Evolutionary conservation across 306 rosid species (phyloP).

Genomic region (Rubus idaeus): DNA sequence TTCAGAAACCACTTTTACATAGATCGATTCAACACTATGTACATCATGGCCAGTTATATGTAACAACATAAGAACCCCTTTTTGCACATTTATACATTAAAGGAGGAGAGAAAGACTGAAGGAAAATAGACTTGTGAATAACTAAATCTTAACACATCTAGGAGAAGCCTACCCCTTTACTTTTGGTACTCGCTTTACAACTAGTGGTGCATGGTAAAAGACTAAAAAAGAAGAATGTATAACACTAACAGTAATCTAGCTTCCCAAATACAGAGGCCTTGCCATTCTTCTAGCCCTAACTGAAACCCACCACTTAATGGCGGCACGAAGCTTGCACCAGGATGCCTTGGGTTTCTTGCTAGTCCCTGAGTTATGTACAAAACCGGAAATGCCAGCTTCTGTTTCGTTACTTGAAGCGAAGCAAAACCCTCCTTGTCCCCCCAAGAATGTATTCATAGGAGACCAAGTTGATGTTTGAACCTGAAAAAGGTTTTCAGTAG

Average conservation of each 20-base stretch:
- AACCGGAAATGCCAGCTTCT: conserved; percentile 20
- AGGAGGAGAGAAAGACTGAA: not conserved
- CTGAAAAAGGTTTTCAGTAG: conserved; percentile 22
- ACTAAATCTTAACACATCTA: conserved; percentile 4
- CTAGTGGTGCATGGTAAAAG: conserved; percentile 6
- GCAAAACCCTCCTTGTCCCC: conserved; percentile 24
- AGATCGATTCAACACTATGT: not conserved
- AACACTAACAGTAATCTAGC: conserved; percentile 17
- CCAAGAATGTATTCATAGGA: conserved; percentile 29
- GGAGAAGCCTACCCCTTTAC: not conserved
- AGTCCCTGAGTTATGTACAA: conserved; percentile 21
- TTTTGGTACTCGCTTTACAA: conserved; percentile 12
- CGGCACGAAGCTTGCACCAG: conserved; percentile 44
- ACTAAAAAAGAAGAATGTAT: not conserved
- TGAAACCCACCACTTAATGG: conserved; percentile 43
- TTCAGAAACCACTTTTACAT: not conserved
- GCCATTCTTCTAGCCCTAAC: conserved; percentile 40
- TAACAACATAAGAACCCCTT: not conserved
- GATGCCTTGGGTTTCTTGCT: conserved; percentile 49
- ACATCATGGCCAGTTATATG: not conserved
- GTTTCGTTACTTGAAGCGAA: conserved; percentile 22
- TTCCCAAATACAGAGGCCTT: conserved; percentile 14
- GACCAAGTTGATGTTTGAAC: conserved; percentile 20
- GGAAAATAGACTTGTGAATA: not conserved
- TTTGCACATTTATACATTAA: conserved; percentile 12